phyloP scores from a whole-genome alignment of 108 stramenopile species.

The Parmales sp. region DNA sequence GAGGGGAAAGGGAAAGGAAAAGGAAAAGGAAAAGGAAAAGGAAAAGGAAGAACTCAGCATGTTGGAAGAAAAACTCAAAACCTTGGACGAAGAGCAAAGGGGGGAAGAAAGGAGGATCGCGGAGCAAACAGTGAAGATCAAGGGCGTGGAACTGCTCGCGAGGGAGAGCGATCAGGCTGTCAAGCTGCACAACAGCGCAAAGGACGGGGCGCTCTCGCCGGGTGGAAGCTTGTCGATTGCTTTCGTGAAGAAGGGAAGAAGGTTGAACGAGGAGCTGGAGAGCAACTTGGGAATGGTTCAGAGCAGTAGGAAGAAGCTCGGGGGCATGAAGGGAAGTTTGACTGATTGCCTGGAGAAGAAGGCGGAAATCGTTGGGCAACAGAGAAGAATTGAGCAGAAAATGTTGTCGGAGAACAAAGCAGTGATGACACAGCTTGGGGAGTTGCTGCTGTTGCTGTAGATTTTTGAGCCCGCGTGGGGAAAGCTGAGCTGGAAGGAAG shows the following conservation, averaged over 20 bases:
- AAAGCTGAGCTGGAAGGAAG: no score
- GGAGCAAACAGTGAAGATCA: background rate
- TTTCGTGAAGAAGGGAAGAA: background rate
- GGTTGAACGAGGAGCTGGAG: conserved; percentile 11
- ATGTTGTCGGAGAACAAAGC: no score
- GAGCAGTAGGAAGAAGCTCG: background rate
- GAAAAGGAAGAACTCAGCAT: no score
- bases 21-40: background rate
- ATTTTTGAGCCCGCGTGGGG: no score
- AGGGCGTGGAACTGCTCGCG: no score
- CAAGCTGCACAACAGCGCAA: background rate
- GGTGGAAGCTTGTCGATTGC: background rate
- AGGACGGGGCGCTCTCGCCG: background rate
- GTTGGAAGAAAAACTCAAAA: no score
- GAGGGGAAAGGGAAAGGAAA: background rate
- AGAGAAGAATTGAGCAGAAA: no score
- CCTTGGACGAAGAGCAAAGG: background rate
- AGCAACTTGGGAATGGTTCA: background rate
- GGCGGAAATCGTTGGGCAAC: no score
- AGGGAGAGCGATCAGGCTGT: no score
- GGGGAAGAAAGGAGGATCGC: background rate
- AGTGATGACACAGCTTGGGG: no score
- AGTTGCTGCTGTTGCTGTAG: no score
- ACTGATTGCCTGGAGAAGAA: no score
- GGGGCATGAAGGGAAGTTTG: background rate